Evolutionary conservation across 208 protist species (phyloP).

Genomic region (Trypanosoma brucei): DNA sequence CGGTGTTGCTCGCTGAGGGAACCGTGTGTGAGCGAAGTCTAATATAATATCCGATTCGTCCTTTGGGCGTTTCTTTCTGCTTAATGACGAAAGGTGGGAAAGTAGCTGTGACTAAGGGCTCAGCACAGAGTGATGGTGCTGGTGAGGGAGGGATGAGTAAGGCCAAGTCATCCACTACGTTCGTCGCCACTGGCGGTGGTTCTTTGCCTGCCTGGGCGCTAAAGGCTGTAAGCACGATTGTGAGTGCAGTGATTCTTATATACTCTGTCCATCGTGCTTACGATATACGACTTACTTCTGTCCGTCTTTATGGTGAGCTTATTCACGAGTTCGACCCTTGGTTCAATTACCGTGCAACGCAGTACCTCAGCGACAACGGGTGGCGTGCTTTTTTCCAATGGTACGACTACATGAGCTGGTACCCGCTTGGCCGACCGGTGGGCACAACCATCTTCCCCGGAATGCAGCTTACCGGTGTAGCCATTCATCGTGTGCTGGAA

Average conservation of each 20-base stretch:
- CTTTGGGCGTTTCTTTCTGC: background rate
- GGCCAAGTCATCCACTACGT: background rate
- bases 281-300: conserved; percentile 54
- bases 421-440: conserved; percentile 97
- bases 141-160: background rate
- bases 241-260: conserved; percentile 13
- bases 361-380: conserved; percentile 91
- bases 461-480: conserved; percentile 94
- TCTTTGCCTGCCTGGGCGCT: background rate
- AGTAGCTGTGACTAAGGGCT: background rate
- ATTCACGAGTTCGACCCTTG: conserved; percentile 94
- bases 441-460: conserved; percentile 98
- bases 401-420: conserved; percentile 98
- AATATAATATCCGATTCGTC: background rate
- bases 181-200: background rate
- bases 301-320: conserved; percentile 75
- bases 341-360: conserved; percentile 91
- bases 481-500: conserved; percentile 88
- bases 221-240: background rate
- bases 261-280: conserved; percentile 36
- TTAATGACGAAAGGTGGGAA: background rate
- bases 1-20: too few relatives aligned
- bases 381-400: conserved; percentile 97
- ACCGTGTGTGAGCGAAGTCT: too few relatives aligned
- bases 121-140: background rate